These are phyloP conservation scores for Monosporascus sp. DNA, from an alignment of 2,329 filamentous ascomycete genomes.

Conservation along the genomic window DNA sequence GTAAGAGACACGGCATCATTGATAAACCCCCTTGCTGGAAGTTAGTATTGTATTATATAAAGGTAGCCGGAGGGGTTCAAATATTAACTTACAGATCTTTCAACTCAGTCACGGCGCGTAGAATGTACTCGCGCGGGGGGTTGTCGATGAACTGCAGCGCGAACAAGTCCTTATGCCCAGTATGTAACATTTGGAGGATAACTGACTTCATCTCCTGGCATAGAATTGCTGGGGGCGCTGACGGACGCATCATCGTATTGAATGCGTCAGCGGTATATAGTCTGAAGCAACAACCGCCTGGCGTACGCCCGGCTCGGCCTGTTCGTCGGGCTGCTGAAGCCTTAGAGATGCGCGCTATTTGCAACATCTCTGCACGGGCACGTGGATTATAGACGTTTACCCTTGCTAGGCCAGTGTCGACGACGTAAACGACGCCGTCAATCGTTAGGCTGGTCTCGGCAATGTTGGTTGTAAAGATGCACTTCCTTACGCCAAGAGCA, in stretches of 20 bases:
- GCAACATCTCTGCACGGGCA: conserved; percentile 89
- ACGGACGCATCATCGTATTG: conserved; percentile 96
- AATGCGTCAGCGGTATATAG: conserved; percentile 93
- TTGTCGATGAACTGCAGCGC: too few species aligned
- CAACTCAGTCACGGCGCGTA: too few species aligned
- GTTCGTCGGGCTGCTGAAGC: conserved; percentile 95
- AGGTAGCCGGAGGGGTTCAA: too few species aligned
- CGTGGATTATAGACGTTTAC: conserved; percentile 99
- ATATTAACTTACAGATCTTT: too few species aligned
- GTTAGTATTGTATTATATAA: conserved; percentile 72
- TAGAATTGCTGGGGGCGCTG: conserved; percentile 93
- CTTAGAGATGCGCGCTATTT: conserved; percentile 96
- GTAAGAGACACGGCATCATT: conserved; percentile 96
- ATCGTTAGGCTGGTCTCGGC: conserved; percentile 97
- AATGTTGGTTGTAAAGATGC: conserved; percentile 94
- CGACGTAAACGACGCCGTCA: conserved; percentile 97
- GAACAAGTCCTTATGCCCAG: too few species aligned
- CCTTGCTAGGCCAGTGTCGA: conserved; percentile 99
- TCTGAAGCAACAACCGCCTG: conserved; percentile 96
- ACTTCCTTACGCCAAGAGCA: conserved; percentile 71
- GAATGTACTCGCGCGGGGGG: too few species aligned
- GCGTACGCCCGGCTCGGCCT: conserved; percentile 97
- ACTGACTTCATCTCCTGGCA: conserved; percentile 94
- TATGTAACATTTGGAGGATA: conserved; percentile 44
- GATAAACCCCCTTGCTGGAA: conserved; percentile 87